Conservation (phyloP, 805 yeast genomes). For the Candida tallmaniae region DNA sequence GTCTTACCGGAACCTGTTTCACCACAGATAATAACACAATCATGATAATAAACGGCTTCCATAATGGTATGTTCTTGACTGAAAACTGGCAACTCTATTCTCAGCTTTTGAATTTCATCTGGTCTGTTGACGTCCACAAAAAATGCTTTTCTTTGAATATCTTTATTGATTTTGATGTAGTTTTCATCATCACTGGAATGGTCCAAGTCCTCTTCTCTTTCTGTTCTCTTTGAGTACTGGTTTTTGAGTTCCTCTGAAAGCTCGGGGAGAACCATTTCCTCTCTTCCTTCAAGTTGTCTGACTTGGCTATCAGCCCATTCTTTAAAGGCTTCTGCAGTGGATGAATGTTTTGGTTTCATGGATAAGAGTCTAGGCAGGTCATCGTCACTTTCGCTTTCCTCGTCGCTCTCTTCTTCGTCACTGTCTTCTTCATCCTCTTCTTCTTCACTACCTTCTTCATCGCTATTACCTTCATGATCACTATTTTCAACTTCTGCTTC, state of each 20-base stretch:
- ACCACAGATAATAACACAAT: slow-evolving; percentile 88
- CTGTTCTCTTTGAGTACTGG: slow-evolving; percentile 43
- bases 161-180: slow-evolving; percentile 53
- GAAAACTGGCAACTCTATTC: slow-evolving; percentile 80
- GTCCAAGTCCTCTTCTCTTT: slow-evolving; percentile 67
- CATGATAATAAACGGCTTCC: slow-evolving; percentile 94
- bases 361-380: slow-evolving; percentile 30
- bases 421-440: slow-evolving; percentile 27
- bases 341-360: slow-evolving; percentile 42
- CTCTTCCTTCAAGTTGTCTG: slow-evolving; percentile 58
- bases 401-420: slow-evolving; percentile 27
- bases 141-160: slow-evolving; percentile 53
- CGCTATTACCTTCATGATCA: slow-evolving; percentile 22
- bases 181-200: slow-evolving; percentile 64
- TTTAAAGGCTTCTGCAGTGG: slow-evolving; percentile 56
- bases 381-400: slow-evolving; percentile 22
- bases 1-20: slow-evolving; percentile 99
- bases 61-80: slow-evolving; percentile 87
- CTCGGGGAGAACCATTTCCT: slow-evolving; percentile 42
- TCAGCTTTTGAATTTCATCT: slow-evolving; percentile 57
- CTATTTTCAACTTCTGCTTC: slow-evolving; percentile 22
- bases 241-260: slow-evolving; percentile 45
- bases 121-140: slow-evolving; percentile 66
- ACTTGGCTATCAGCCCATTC: slow-evolving; percentile 83
- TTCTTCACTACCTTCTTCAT: slow-evolving; percentile 22